Base-by-base conservation (phyloP, 2,329 filamentous ascomycete species). In the Botrytis elliptica region DNA sequence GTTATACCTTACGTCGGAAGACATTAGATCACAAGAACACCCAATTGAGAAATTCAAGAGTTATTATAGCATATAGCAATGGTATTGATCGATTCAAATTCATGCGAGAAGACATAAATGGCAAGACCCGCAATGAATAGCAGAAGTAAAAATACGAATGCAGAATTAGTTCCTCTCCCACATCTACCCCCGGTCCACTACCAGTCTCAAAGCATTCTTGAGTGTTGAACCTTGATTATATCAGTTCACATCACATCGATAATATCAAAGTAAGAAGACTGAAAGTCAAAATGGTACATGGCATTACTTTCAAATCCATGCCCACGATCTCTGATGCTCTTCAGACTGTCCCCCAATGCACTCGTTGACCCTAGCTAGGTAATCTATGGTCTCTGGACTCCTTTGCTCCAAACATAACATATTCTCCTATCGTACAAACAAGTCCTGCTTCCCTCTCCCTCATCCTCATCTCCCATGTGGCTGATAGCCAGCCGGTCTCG, bases 381-480 rank as follows among this genome's bases (percentile, higher is more conserved):
- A 44, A 55, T 72, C n/a, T 46, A 38, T 33, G 40, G 64, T 72
- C 38, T 57, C 46, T 40, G 36, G n/a, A n/a, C 36, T 52, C 29
- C 44, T 20, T 57, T 25, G 57, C 57, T 57, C 29, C 29, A 70
- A 70, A 20, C 55, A n/a, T 36, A 63, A 38, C 42, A 59, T 55
- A 71, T 60, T 40, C 44, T 40, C 40, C 59, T 71, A 71, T 71
- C 59, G 59, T 71, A 71, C 69, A 71, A 70, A 71, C 29, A 71
- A 18, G n/a, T 25, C 57, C 44, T 57, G 52, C 52, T 57, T 63
- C 22, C 18, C 29, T 33, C 44, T 49, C 68, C 36, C 16, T 29
- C 52, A 29, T 57, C n/a, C 52, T 57, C 36, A 18, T 44, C 57
- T 52, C 40, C 10, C 40, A 18, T 20, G 22, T 44, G 52, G 49